Conservation (phyloP, 345 rosid genomes). For the Brassica cretica region DNA sequence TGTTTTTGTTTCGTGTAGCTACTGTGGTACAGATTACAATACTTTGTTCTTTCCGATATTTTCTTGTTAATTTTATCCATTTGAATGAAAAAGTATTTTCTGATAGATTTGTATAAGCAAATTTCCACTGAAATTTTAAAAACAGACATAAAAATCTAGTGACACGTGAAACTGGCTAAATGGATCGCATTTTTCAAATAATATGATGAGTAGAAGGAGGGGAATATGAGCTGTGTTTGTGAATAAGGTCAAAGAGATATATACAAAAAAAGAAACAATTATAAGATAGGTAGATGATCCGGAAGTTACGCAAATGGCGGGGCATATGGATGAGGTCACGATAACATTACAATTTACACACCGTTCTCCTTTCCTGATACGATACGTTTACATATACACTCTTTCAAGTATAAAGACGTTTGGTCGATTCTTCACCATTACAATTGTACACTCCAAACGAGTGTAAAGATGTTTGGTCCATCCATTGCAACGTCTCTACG, state of each 20-base stretch:
- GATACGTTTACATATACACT: neutral
- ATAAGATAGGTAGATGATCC: slow-evolving; percentile 25
- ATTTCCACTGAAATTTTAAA: neutral
- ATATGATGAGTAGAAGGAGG: slow-evolving; percentile 3
- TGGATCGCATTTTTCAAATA: neutral
- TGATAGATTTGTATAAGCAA: neutral
- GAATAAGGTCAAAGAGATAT: slow-evolving; percentile 15
- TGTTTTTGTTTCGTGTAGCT: neutral
- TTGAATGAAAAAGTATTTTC: neutral
- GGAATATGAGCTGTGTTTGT: slow-evolving; percentile 20
- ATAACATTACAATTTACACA: slow-evolving; percentile 3
- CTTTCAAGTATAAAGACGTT: neutral
- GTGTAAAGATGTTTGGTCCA: neutral
- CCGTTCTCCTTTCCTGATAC: slow-evolving; percentile 13
- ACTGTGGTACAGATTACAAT: neutral
- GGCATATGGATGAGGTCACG: slow-evolving; percentile 34
- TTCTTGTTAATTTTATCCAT: neutral
- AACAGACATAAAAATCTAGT: neutral
- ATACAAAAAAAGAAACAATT: slow-evolving; percentile 21
- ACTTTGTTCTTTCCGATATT: neutral
- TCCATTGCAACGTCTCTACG: neutral
- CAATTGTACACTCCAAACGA: neutral
- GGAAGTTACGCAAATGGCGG: slow-evolving; percentile 28
- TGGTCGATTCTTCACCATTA: no score
- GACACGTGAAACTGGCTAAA: neutral